Evolutionary conservation across 2,329 filamentous ascomycete genomes (phyloP), one percentile per base, ranked within the genome.

Genomic region (Microcyclosporella mali): DNA sequence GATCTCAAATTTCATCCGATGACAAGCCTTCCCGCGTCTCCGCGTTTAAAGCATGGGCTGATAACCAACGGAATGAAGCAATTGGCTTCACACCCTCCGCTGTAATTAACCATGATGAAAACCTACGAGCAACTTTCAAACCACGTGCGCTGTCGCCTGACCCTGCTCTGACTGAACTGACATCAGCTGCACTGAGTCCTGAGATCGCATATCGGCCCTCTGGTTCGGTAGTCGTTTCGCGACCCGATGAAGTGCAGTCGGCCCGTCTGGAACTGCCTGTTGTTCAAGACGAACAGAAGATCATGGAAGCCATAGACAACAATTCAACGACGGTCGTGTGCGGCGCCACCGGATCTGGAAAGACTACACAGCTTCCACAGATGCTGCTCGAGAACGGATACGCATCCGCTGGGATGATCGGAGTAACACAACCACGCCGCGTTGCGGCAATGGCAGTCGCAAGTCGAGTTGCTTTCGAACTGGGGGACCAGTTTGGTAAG

Each of bases 401-500:
- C 59, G 92, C 90, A 9, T 82, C 84, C 19, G 53, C 52, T 30
- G 92, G 92, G 28, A 82, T 97, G 77, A 92, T 98, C 60, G 92
- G 88, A 40, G 79, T 98, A 19, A 98, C 94, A 0, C 94, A 98
- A 58, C 92, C 92, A 21, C 81, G 92, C 51, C 81, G 92, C 70
- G 92, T 98, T 27, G 92, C 92, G 40, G 90, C 92, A 16, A 88
- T 95, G 37, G 95, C 89, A 66, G 95, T 98, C 84, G 88, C 92
- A 1, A 89, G 88, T 62, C 85, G 92, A 61, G 90, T 98, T 16
- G 81, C 77, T 0, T 81, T 89, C 50, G 92, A 98, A 62, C 66
- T 98, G 32, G 88, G 88, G 1, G 28, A 47, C 3, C 74, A 85
- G 35, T 79, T 83, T 56, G 81, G 81, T n/a, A 73, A 82, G 18